phyloP scores from a whole-genome alignment of 1,284 basidiomycete genomes.

The Pyrrhoderma noxium region DNA sequence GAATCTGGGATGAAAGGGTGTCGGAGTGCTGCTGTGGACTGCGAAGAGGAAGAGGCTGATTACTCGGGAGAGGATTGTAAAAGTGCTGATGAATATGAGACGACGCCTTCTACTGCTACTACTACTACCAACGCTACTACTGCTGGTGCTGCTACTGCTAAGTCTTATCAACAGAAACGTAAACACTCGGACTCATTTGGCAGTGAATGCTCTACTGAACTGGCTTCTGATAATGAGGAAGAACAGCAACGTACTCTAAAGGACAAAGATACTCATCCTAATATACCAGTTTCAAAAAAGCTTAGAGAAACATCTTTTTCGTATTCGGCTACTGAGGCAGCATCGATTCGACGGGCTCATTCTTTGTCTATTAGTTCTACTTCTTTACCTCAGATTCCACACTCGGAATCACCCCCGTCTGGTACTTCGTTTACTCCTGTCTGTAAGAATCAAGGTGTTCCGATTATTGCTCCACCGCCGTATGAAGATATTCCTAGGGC shows the following conservation, averaged over 20 bases:
- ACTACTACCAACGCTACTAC: no score
- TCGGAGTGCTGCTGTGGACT: no score
- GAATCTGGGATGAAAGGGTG: not conserved
- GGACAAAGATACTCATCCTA: not conserved
- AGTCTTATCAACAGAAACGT: slow-evolving; percentile 7
- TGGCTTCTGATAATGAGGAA: not conserved
- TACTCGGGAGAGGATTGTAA: not conserved
- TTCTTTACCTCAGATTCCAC: not conserved
- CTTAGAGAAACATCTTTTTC: slow-evolving; percentile 15
- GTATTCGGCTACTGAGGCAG: slow-evolving; percentile 10
- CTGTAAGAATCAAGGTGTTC: not conserved
- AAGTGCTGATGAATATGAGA: not conserved
- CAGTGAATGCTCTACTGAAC: not conserved
- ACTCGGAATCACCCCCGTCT: slow-evolving; percentile 2
- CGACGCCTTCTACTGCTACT: not conserved
- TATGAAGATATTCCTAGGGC: slow-evolving; percentile 11
- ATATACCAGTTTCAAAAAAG: slow-evolving; percentile 8
- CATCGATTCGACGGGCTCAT: slow-evolving; percentile 13
- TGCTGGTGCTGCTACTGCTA: no score
- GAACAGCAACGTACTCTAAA: slow-evolving; percentile 2
- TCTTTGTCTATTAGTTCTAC: slow-evolving; percentile 11
- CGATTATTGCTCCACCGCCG: slow-evolving; percentile 14
- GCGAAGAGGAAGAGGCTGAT: not conserved
- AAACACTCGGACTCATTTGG: slow-evolving; percentile 4
- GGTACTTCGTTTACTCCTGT: not conserved